A percentile compares a stretch with the other conserved stretches of the same genome.
Conservation (phyloP, 768 basidiomycete genomes). For the Fomitopsis serialis region DNA sequence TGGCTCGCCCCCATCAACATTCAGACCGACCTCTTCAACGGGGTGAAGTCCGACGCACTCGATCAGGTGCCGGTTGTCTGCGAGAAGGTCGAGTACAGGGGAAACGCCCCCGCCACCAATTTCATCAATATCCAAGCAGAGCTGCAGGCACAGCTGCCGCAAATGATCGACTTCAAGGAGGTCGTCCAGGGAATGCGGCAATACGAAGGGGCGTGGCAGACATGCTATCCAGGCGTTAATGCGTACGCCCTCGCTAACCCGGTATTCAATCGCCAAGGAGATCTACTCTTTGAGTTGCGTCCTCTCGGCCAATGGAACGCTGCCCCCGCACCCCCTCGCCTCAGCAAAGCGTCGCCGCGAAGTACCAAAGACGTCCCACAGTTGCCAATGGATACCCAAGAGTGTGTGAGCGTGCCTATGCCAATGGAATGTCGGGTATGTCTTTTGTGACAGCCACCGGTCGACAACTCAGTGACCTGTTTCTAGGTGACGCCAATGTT, state of each 20-base stretch:
- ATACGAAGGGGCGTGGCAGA: conserved; percentile 24
- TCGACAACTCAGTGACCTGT: too few relatives aligned
- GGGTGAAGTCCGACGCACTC: conserved; percentile 16
- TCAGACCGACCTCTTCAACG: conserved; percentile 10
- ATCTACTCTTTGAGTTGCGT: conserved; percentile 26
- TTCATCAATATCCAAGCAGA: conserved; percentile 14
- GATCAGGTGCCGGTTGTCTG: conserved; percentile 11
- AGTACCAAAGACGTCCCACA: too few relatives aligned
- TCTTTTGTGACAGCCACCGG: too few relatives aligned
- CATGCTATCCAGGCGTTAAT: conserved; percentile 17
- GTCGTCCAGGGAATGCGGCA: conserved; percentile 17
- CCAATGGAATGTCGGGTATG: too few relatives aligned
- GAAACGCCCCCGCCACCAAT: conserved; percentile 1
- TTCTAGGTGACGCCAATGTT: too few relatives aligned
- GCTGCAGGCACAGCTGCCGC: conserved; percentile 17
- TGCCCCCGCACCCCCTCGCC: neutral
- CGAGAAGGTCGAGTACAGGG: conserved; percentile 7
- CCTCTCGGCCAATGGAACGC: conserved; percentile 1
- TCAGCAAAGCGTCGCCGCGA: neutral
- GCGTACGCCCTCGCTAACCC: conserved; percentile 25
- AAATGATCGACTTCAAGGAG: conserved; percentile 18
- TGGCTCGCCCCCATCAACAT: conserved; percentile 21
- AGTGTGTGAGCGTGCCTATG: too few relatives aligned
- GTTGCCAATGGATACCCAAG: too few relatives aligned
- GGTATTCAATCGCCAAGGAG: conserved; percentile 25